These are phyloP conservation scores for Psilocybe subaeruginosa DNA, from an alignment of 768 basidiomycete species.

Conservation along the genomic window DNA sequence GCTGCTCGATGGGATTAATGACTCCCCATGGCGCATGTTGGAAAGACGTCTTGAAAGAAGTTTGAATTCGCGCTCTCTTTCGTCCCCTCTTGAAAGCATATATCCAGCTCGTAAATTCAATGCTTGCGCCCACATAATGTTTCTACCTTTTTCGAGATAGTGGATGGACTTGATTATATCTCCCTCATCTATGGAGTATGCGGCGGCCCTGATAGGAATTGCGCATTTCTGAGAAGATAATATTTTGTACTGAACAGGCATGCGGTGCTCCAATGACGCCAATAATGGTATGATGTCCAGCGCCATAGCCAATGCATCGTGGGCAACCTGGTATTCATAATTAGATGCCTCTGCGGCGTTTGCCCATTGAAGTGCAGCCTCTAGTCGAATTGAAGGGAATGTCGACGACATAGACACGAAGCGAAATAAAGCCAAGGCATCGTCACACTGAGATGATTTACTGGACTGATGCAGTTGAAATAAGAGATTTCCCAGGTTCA, in stretches of 20 bases:
- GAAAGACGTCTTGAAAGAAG: neutral
- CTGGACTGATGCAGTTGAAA: neutral
- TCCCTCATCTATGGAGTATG: neutral
- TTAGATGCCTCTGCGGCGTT: neutral
- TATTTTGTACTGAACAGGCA: neutral
- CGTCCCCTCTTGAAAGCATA: neutral
- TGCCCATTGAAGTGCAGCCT: slow-evolving; percentile 6
- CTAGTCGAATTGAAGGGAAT: slow-evolving; percentile 3
- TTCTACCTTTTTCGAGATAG: slow-evolving; percentile 4
- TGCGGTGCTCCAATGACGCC: neutral
- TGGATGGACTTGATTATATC: neutral
- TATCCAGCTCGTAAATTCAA: neutral
- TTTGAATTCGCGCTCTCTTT: neutral
- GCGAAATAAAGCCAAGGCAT: neutral
- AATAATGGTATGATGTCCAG: neutral
- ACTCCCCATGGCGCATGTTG: neutral
- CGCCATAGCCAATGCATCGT: neutral
- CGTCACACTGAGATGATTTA: neutral
- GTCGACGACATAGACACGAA: neutral
- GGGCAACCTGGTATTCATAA: neutral
- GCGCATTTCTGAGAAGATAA: neutral
- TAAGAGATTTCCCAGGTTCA: neutral
- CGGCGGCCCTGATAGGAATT: neutral
- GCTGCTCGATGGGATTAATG: neutral
- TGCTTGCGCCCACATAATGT: slow-evolving; percentile 5